Percentiles rank a stretch among this genome's conserved stretches.
These are phyloP conservation scores for Monilinia aucupariae DNA, from an alignment of 2,329 filamentous ascomycete species.

Conservation along the genomic window DNA sequence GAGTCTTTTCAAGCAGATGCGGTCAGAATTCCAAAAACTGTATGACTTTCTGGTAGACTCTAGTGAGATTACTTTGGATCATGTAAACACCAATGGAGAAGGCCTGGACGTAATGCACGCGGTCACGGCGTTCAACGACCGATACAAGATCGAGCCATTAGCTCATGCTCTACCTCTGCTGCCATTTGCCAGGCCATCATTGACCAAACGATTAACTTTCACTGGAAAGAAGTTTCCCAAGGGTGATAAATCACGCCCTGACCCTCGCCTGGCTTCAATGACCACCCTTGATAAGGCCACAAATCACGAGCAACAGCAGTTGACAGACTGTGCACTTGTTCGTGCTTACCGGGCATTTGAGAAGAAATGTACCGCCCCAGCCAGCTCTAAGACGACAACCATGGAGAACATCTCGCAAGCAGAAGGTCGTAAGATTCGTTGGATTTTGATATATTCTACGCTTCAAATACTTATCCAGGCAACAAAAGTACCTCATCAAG, in stretches of 20 bases:
- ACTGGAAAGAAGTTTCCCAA: slow-evolving; percentile 23
- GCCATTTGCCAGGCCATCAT: slow-evolving; percentile 24
- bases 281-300: slow-evolving; percentile 48
- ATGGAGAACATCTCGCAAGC: slow-evolving; percentile 51
- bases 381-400: slow-evolving; percentile 50
- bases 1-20: slow-evolving; percentile 55
- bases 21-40: slow-evolving; percentile 62
- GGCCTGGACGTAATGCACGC: slow-evolving; percentile 67
- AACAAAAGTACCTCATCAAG: slow-evolving; percentile 55
- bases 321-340: slow-evolving; percentile 50
- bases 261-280: slow-evolving; percentile 46
- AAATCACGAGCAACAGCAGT: slow-evolving; percentile 37
- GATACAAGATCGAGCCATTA: slow-evolving; percentile 55
- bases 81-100: slow-evolving; percentile 49
- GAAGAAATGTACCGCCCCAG: slow-evolving; percentile 45
- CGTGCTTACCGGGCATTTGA: slow-evolving; percentile 67
- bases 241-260: slow-evolving; percentile 41
- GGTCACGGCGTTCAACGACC: slow-evolving; percentile 59
- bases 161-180: slow-evolving; percentile 62
- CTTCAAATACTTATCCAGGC: slow-evolving; percentile 67
- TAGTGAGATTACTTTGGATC: slow-evolving; percentile 41
- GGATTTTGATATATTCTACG: slow-evolving; percentile 69
- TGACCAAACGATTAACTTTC: slow-evolving; percentile 25
- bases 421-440: slow-evolving; percentile 71
- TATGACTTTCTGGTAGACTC: slow-evolving; percentile 68